Conservation (phyloP, 2,329 filamentous ascomycete genomes). For the Phoma sp. region DNA sequence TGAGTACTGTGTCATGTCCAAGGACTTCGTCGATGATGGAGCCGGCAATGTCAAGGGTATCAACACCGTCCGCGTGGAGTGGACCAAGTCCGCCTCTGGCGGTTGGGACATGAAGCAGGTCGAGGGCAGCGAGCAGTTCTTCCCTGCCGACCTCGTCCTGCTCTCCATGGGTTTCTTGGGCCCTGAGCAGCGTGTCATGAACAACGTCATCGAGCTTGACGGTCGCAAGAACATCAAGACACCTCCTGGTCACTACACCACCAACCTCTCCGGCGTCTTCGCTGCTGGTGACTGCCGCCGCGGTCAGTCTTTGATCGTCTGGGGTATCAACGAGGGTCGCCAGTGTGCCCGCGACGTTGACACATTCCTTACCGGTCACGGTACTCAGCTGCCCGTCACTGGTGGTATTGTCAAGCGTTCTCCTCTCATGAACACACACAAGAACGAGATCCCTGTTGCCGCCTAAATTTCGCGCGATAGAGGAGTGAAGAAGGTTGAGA, state of each 20-base stretch:
- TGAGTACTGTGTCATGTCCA: slow-evolving; percentile 98
- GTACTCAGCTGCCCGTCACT: slow-evolving; percentile 82
- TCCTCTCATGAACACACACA: slow-evolving; percentile 35
- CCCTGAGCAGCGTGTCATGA: slow-evolving; percentile 85
- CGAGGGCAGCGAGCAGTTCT: slow-evolving; percentile 91
- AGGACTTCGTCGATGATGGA: slow-evolving; percentile 92
- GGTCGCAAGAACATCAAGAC: slow-evolving; percentile 97
- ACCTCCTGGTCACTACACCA: slow-evolving; percentile 81
- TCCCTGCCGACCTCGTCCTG: slow-evolving; percentile 92
- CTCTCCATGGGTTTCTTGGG: slow-evolving; percentile 98
- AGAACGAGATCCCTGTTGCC: slow-evolving; percentile 9
- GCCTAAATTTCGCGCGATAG: background rate
- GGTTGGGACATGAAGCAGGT: slow-evolving; percentile 99
- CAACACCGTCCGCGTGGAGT: slow-evolving; percentile 93
- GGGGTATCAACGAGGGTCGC: slow-evolving; percentile 97
- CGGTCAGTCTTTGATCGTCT: slow-evolving; percentile 94
- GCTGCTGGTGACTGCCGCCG: slow-evolving; percentile 94
- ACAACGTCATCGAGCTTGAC: slow-evolving; percentile 89
- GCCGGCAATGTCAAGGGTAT: slow-evolving; percentile 90
- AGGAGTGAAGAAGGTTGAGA: background rate
- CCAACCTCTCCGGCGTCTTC: slow-evolving; percentile 87
- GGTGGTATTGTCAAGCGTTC: slow-evolving; percentile 81
- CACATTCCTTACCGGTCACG: slow-evolving; percentile 76
- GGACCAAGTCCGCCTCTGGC: slow-evolving; percentile 86
- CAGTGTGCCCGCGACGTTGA: slow-evolving; percentile 93